Base-by-base conservation (phyloP, 2,329 filamentous ascomycete genomes). In the Fusarium sp. region DNA sequence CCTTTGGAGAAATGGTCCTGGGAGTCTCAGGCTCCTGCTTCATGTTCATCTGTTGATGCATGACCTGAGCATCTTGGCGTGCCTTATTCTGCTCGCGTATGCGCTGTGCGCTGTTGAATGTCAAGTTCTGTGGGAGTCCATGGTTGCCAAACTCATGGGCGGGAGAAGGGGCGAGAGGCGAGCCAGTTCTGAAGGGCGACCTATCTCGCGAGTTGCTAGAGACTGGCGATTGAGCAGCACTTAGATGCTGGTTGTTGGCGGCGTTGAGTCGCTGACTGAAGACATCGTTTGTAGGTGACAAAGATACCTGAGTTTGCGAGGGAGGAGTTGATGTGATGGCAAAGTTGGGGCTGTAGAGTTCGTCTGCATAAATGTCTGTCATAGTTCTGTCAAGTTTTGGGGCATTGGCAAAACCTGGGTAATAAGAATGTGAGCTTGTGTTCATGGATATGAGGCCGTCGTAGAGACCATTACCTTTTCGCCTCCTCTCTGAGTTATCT, bases 1-100 rank as follows among this genome's bases (percentile, higher is more conserved):
- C 95, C 83, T 97, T 97, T 29, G 95, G 96, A 4, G 95, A 98
- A 51, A 99, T 97, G 1, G 95, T 97, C 81, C 94, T 93, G n/a
- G 92, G 87, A 1, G 86, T 87, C 10, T 86, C 80, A 2, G 85
- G 83, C 49, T 86, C 81, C 33, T 83, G 73, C 75, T 71, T 82
- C 78, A 63, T 80, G 71, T 58, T 73, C 69, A 86, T 77, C 39
- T 86, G 83, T 25, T 85, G 82, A 45, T 83, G 83, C 23, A 84
- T 72, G 15, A 83, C 78, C 58, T 83, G 82, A 0, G 86, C 87
- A 65, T 91, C 90, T 45, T 88, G 88, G 75, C 89, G 86, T 10
- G 87, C 86, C 77, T 91, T 90, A 63, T 84, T 84, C 72, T 90
- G 87, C 78, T 92, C 90, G 41, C 90, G 84, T 77, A 90, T 84